phyloP scores from a whole-genome alignment of 495 filamentous ascomycete genomes.

The Xylaria nigripes region DNA sequence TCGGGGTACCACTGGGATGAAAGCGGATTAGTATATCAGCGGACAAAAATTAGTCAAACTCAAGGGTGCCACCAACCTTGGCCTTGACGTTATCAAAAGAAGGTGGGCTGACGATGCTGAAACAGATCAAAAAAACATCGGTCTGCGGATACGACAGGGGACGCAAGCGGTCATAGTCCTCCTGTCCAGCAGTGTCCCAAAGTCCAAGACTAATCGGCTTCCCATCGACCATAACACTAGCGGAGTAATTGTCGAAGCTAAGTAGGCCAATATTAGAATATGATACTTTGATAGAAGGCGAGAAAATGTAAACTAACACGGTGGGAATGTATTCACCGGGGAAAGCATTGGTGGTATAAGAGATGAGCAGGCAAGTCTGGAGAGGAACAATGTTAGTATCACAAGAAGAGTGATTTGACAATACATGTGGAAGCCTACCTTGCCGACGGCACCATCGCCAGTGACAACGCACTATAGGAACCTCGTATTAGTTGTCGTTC shows the following conservation, averaged over 20 bases:
- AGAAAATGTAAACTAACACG: slow-evolving; percentile 59
- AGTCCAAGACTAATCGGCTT: slow-evolving; percentile 93
- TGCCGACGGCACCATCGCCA: slow-evolving; percentile 96
- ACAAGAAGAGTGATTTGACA: slow-evolving; percentile 7
- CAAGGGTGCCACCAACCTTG: slow-evolving; percentile 56
- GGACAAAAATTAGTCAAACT: neutral
- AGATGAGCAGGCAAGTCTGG: slow-evolving; percentile 98
- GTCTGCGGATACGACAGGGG: slow-evolving; percentile 97
- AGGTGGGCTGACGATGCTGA: slow-evolving; percentile 94
- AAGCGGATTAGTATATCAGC: slow-evolving; percentile 6
- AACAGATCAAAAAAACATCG: slow-evolving; percentile 96
- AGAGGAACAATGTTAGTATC: slow-evolving; percentile 25
- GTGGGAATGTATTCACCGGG: slow-evolving; percentile 99
- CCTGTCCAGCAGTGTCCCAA: slow-evolving; percentile 98
- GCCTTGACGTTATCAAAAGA: slow-evolving; percentile 97
- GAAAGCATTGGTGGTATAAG: slow-evolving; percentile 98
- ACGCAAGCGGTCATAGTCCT: slow-evolving; percentile 93
- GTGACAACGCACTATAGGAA: slow-evolving; percentile 84
- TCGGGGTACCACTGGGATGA: slow-evolving; percentile 79
- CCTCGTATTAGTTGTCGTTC: slow-evolving; percentile 15
- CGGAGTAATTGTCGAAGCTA: slow-evolving; percentile 98
- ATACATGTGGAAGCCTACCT: slow-evolving; percentile 50
- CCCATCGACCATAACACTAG: slow-evolving; percentile 96
- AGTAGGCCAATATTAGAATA: slow-evolving; percentile 23
- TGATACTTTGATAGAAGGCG: slow-evolving; percentile 1